These are phyloP conservation scores for Blastobotrys malaysiensis DNA, from an alignment of 1,139 yeast genomes.

Conservation along the genomic window DNA sequence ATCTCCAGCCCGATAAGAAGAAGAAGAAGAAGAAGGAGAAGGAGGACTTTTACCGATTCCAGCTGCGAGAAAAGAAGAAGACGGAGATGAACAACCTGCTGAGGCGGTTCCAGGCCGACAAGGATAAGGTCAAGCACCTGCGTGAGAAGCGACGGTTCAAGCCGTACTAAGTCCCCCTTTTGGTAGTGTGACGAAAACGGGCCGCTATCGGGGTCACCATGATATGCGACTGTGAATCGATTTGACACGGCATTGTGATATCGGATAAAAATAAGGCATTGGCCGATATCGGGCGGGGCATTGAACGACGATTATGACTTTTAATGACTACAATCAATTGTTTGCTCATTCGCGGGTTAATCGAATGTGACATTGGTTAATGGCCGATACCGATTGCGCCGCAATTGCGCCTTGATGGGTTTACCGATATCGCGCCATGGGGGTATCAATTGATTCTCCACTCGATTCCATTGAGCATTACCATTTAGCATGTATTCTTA, in stretches of 20 bases:
- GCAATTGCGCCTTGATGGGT: no score
- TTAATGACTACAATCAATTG: neutral
- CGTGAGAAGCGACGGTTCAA: constrained; percentile 76
- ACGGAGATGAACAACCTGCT: constrained; percentile 84
- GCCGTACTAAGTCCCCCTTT: constrained; percentile 51
- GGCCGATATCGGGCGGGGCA: neutral
- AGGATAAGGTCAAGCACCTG: constrained; percentile 72
- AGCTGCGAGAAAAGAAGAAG: constrained; percentile 88
- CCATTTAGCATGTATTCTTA: no score
- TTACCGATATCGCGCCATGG: no score
- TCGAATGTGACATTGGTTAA: no score
- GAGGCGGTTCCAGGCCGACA: constrained; percentile 81
- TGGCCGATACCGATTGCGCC: no score
- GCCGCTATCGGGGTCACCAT: neutral
- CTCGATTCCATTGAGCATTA: no score
- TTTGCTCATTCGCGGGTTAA: no score
- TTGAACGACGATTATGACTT: neutral
- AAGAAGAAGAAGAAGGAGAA: constrained; percentile 75
- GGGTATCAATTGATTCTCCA: no score
- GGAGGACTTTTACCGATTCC: constrained; percentile 92
- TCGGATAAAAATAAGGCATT: neutral
- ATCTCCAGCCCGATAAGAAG: constrained; percentile 41
- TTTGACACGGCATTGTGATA: neutral
- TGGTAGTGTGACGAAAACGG: neutral
- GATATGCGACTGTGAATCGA: neutral